Conservation (phyloP, 768 basidiomycete species). For the Rhizopogon rudus region DNA sequence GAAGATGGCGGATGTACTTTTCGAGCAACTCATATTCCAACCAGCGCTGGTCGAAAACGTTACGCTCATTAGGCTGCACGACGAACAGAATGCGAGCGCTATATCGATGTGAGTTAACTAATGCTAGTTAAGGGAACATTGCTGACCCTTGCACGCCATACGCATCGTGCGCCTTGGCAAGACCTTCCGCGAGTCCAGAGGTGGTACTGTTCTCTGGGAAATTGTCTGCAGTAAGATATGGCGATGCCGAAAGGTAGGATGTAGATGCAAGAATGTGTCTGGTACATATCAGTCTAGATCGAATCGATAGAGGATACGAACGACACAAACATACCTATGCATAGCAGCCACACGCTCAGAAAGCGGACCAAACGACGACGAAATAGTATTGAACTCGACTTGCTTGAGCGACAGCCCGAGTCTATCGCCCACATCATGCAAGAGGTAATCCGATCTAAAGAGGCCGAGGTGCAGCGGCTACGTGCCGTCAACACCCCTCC, state of each 20-base stretch:
- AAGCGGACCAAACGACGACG: constrained; percentile 82
- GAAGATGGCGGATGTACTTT: constrained; percentile 41
- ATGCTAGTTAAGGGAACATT: background rate
- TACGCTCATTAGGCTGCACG: constrained; percentile 84
- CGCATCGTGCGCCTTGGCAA: constrained; percentile 75
- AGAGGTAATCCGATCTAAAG: constrained; percentile 91
- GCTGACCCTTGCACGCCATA: constrained; percentile 56
- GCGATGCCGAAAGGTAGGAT: constrained; percentile 57
- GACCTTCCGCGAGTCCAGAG: constrained; percentile 62
- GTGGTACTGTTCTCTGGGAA: constrained; percentile 75
- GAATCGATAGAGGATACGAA: background rate
- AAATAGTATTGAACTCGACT: constrained; percentile 98
- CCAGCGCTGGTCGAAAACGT: constrained; percentile 90
- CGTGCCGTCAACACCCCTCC: constrained; percentile 1
- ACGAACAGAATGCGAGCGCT: constrained; percentile 76
- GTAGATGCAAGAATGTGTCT: constrained; percentile 70
- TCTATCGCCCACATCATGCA: constrained; percentile 48
- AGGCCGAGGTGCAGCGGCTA: constrained; percentile 85
- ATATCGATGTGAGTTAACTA: background rate
- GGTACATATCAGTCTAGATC: background rate
- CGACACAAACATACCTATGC: constrained; percentile 56
- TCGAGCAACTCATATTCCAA: constrained; percentile 85
- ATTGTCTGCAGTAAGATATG: constrained; percentile 45
- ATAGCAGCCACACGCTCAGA: constrained; percentile 63
- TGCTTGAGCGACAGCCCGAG: constrained; percentile 60